Conservation (phyloP, 2,329 filamentous ascomycete species). For the Neonectria faginata region DNA sequence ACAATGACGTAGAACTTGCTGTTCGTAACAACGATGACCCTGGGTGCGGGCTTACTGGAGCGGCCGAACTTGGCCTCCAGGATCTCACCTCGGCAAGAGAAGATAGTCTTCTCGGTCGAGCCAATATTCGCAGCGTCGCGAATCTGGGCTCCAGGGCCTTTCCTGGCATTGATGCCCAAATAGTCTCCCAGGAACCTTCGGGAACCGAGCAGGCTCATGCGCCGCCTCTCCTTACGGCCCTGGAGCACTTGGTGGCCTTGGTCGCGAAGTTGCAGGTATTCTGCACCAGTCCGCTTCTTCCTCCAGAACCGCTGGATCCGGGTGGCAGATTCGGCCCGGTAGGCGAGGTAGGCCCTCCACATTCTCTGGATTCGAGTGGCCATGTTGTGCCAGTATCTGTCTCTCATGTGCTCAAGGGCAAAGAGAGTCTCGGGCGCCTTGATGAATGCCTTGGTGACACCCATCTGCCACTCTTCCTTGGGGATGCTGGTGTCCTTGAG, state of each 20-base stretch:
- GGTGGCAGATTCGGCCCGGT: conserved; percentile 90
- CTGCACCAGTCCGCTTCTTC: conserved; percentile 89
- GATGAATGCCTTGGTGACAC: conserved; percentile 96
- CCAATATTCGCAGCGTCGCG: conserved; percentile 78
- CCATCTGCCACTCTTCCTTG: conserved; percentile 95
- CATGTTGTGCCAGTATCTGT: conserved; percentile 99
- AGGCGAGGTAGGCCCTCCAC: conserved; percentile 95
- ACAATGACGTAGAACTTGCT: conserved; percentile 90
- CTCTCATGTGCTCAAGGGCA: conserved; percentile 96
- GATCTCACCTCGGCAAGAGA: conserved; percentile 91
- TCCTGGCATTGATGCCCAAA: conserved; percentile 83
- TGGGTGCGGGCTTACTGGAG: conserved; percentile 91
- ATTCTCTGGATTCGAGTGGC: conserved; percentile 96
- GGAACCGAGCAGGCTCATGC: conserved; percentile 91
- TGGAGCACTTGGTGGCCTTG: conserved; percentile 85
- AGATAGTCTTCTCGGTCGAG: conserved; percentile 80
- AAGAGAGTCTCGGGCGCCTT: conserved; percentile 98
- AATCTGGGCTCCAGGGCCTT: conserved; percentile 84
- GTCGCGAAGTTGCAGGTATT: conserved; percentile 89
- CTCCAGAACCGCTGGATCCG: conserved; percentile 97
- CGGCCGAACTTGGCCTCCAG: conserved; percentile 95
- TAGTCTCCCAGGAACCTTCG: conserved; percentile 96
- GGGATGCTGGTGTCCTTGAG: conserved; percentile 97
- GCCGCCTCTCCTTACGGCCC: conserved; percentile 88
- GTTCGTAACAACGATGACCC: conserved; percentile 85